phyloP scores from a whole-genome alignment of 345 rosid genomes.

The Sisymbrium irio region DNA sequence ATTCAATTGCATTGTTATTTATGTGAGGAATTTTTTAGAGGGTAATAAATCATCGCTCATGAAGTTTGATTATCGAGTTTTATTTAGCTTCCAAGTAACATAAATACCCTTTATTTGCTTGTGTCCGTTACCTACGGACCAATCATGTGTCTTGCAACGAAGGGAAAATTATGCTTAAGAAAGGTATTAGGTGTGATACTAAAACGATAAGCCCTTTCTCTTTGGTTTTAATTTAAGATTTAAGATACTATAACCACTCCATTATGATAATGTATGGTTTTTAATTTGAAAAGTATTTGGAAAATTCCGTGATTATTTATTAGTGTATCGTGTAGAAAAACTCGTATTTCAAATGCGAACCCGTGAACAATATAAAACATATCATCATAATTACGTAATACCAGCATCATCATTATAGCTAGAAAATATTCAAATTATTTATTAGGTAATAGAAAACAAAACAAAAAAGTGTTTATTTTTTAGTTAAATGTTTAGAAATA shows the following conservation, averaged over 20 bases:
- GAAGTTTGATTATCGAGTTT: not conserved
- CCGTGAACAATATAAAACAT: not conserved
- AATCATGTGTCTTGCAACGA: conserved; percentile 25
- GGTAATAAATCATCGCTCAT: not conserved
- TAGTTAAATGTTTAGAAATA: not conserved
- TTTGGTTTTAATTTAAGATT: conserved; percentile 11
- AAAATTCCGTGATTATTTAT: not conserved
- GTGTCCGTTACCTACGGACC: conserved; percentile 29
- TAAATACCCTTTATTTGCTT: not conserved
- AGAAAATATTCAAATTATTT: not conserved
- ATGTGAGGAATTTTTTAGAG: not conserved
- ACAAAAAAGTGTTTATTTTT: not conserved
- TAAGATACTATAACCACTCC: conserved; percentile 1
- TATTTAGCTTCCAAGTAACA: conserved; percentile 8
- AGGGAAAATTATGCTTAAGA: conserved; percentile 25
- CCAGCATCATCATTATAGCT: not conserved
- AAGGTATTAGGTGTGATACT: conserved; percentile 26
- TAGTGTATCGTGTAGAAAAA: not conserved
- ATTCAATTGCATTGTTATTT: not conserved
- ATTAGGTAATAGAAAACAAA: not conserved
- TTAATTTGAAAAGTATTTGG: not conserved
- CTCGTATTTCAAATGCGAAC: not conserved
- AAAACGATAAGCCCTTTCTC: conserved; percentile 4
- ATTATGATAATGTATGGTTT: not conserved
- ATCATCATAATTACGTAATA: conserved; percentile 23